Percentiles rank a stretch among this genome's conserved stretches.
Evolutionary conservation across 495 filamentous ascomycete genomes (phyloP).

Genomic region (Xylaria nigripes): DNA sequence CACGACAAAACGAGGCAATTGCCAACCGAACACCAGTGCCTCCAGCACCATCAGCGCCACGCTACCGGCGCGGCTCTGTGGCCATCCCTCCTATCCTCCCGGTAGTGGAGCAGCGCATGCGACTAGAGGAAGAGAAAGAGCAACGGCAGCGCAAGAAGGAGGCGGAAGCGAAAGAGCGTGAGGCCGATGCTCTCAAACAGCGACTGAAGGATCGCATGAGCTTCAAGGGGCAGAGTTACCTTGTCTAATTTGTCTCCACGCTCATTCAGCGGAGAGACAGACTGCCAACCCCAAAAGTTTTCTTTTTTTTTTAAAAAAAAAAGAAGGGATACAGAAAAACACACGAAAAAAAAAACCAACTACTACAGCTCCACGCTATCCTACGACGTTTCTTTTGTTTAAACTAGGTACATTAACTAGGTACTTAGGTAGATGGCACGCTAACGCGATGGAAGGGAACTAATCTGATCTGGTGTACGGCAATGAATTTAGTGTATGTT

Average conservation of each 20-base stretch:
- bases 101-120: constrained; percentile 18
- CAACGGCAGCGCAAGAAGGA: constrained; percentile 9
- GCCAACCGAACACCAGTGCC: constrained; percentile 20
- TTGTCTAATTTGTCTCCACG: not conserved
- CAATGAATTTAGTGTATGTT: too few species aligned
- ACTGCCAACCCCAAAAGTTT: not conserved
- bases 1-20: constrained; percentile 25
- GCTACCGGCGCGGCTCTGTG: constrained; percentile 26
- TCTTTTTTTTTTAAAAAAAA: too few species aligned
- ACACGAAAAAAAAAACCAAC: not conserved
- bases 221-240: not conserved
- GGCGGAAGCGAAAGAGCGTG: constrained; percentile 10
- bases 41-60: not conserved
- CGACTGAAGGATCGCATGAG: constrained; percentile 20
- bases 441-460: not conserved
- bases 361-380: not conserved
- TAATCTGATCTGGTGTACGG: too few species aligned
- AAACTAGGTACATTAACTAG: too few species aligned
- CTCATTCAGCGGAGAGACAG: too few species aligned
- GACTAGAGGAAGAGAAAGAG: constrained; percentile 5
- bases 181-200: constrained; percentile 19
- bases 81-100: constrained; percentile 11
- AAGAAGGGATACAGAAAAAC: not conserved
- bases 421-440: constrained; percentile 3
- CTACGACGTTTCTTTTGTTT: not conserved